These are phyloP conservation scores for Paxillus ammoniavirescens DNA, from an alignment of 768 basidiomycete genomes.

Conservation along the genomic window DNA sequence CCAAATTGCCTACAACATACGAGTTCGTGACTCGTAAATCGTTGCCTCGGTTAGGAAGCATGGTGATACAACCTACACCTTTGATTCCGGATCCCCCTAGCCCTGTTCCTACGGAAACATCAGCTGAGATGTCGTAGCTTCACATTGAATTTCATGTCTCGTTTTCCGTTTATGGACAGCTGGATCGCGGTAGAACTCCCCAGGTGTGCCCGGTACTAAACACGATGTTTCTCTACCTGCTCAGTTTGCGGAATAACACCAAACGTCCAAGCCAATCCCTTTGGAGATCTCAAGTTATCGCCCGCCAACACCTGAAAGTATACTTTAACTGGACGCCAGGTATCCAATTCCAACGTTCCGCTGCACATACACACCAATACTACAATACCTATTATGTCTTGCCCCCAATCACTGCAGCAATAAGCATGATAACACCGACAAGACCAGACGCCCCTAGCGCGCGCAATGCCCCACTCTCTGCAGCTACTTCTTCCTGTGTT, in stretches of 20 bases:
- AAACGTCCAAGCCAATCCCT: too few relatives aligned
- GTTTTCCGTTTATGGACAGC: too few relatives aligned
- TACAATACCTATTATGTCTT: not conserved
- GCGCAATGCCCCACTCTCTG: slow-evolving; percentile 24
- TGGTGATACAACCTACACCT: slow-evolving; percentile 47
- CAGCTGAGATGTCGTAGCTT: slow-evolving; percentile 9
- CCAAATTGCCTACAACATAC: slow-evolving; percentile 82
- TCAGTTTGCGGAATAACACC: too few relatives aligned
- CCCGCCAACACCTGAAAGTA: too few relatives aligned
- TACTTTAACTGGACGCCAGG: too few relatives aligned
- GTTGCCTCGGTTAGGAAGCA: slow-evolving; percentile 71
- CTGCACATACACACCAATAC: too few relatives aligned
- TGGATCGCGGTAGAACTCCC: too few relatives aligned
- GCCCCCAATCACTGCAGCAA: slow-evolving; percentile 14
- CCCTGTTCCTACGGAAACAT: not conserved
- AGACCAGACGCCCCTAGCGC: slow-evolving; percentile 29
- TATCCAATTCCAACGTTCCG: too few relatives aligned
- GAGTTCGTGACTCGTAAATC: slow-evolving; percentile 77
- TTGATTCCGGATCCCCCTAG: not conserved
- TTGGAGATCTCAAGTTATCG: too few relatives aligned
- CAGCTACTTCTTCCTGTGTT: slow-evolving; percentile 21
- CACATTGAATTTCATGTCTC: too few relatives aligned
- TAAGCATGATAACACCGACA: slow-evolving; percentile 25
- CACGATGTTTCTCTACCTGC: too few relatives aligned
- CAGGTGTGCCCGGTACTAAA: too few relatives aligned